Conservation (phyloP, 108 stramenopile genomes). For the Cyclotella choctawhatcheeana region DNA sequence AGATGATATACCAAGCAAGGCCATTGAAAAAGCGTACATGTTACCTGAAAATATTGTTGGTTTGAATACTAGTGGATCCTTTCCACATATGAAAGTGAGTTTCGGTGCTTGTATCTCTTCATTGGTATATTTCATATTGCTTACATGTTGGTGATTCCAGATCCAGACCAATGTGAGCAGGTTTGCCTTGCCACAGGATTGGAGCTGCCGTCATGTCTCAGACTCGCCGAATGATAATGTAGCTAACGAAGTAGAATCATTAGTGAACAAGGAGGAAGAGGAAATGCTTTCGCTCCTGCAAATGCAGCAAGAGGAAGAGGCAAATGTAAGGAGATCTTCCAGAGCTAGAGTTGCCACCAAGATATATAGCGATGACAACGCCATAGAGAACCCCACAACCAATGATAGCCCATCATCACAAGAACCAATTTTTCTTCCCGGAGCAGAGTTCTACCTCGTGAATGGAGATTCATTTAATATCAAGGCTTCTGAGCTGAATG, state of each 20-base stretch:
- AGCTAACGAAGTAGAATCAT: background rate
- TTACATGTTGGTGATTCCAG: background rate
- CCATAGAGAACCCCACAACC: background rate
- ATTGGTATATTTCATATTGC: background rate
- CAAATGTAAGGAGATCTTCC: conserved; percentile 37
- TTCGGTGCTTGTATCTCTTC: background rate
- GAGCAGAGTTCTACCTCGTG: conserved; percentile 45
- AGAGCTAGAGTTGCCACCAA: conserved; percentile 31
- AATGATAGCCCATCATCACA: conserved; percentile 19
- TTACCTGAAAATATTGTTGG: conserved; percentile 29
- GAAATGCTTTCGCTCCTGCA: conserved; percentile 50
- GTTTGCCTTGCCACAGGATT: conserved; percentile 34
- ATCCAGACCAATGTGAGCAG: conserved; percentile 29
- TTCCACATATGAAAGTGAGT: conserved; percentile 43
- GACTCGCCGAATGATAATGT: too few relatives aligned
- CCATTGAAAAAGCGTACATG: conserved; percentile 42
- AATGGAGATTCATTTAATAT: conserved; percentile 21
- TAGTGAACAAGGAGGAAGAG: conserved; percentile 13
- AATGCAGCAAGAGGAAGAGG: conserved; percentile 49
- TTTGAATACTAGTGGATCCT: conserved; percentile 31
- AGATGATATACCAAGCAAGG: conserved; percentile 43
- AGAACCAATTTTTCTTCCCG: conserved; percentile 21
- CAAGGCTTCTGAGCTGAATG: background rate
- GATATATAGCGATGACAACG: conserved; percentile 46
- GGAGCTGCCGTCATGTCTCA: conserved; percentile 37